Percentiles rank a stretch among this genome's conserved stretches.
Evolutionary conservation across 768 basidiomycete species (phyloP).

Genomic region (Lactarius quietus): DNA sequence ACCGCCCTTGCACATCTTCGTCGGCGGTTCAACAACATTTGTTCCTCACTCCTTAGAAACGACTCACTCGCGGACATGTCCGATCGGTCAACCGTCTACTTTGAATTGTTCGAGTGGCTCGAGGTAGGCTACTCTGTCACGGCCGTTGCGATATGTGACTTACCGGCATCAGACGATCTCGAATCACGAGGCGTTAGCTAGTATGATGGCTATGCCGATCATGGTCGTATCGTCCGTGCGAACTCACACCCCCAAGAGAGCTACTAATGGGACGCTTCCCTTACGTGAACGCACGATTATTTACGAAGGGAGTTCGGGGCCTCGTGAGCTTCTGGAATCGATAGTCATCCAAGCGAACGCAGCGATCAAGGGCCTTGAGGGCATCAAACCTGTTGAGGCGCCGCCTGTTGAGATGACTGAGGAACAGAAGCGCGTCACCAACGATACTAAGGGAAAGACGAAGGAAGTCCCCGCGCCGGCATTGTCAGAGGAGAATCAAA

Average conservation of each 20-base stretch:
- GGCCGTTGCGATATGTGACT: not conserved
- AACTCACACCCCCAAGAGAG: conserved; percentile 54
- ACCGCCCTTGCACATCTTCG: conserved; percentile 90
- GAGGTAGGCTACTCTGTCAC: conserved; percentile 49
- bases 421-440: conserved; percentile 85
- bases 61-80: conserved; percentile 96
- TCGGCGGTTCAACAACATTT: conserved; percentile 84
- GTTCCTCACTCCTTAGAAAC: conserved; percentile 81
- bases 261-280: conserved; percentile 42
- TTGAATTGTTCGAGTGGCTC: conserved; percentile 88
- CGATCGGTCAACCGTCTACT: conserved; percentile 78
- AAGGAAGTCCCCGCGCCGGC: conserved; percentile 47
- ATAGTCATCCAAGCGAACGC: conserved; percentile 92
- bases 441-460: conserved; percentile 59
- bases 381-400: conserved; percentile 46
- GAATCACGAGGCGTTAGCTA: conserved; percentile 86
- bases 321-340: conserved; percentile 86
- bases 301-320: conserved; percentile 89
- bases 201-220: conserved; percentile 97
- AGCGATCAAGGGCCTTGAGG: conserved; percentile 83
- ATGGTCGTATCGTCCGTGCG: conserved; percentile 79
- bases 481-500: conserved; percentile 69
- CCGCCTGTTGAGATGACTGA: conserved; percentile 72
- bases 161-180: conserved; percentile 73
- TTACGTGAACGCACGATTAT: conserved; percentile 78